Base-by-base conservation (phyloP, 2,329 filamentous ascomycete species). In the Purpureocillium lavendulum region DNA sequence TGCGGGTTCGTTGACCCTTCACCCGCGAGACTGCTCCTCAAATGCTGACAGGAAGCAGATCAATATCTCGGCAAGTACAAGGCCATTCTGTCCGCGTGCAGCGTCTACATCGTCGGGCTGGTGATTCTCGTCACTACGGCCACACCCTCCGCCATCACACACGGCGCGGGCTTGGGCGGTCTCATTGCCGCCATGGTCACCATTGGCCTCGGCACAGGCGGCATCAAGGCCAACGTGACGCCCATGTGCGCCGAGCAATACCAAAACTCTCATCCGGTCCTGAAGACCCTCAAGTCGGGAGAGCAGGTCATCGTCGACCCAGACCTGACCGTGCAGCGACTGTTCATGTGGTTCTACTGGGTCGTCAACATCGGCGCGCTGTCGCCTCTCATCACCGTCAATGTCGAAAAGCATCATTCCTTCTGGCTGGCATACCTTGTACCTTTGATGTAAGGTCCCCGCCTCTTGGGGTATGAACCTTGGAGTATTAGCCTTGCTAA, bases 291-390 rank as follows among this genome's bases (percentile, higher is more conserved):
- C 34, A 42, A 45, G 35, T 26, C 43, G 2, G 43, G 43, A 2
- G 43, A 45, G 30, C 38, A 36, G 21, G 43, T 45, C 30, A 45
- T 45, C 17, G 12, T 45, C 6, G 43, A 45, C 28, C 43, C 43
- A 2, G 43, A 42, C 15, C 35, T 24, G 11, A 45, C 43, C 2
- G 42, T 42, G 13, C 40, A 42, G 17, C 30, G 43, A 2, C 36
- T 45, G 11, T 30, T 42, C 30, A 21, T 42, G 12, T 40, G 39
- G 12, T 45, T 45, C 35, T 45, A 45, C n/a, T 33, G 26, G 30
- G 29, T 40, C 28, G 33, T 45, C n/a, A 45, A 45, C 6, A 32
- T 45, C 17, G 43, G 43, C 10, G 43, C 43, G 28, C 40, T 45
- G 16, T 42, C 42, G 9, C 36, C 36, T 15, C 39, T 42, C 13